Evolutionary conservation across 176 grass and related monocot genomes (phyloP).

Genomic region (Eleusine coracana): DNA sequence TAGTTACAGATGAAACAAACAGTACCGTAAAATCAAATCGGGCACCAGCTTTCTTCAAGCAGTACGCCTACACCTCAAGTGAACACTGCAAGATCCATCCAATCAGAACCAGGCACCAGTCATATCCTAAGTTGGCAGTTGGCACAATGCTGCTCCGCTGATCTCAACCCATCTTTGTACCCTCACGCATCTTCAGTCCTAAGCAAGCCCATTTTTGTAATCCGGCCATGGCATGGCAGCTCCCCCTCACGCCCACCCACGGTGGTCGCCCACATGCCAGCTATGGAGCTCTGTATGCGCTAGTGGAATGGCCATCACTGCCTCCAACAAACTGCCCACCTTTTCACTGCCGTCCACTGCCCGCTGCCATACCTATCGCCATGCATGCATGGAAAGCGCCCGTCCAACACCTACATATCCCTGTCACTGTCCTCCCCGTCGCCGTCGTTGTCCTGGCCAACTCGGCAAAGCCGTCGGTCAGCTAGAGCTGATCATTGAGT

Average conservation of each 20-base stretch:
- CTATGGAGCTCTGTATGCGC: background rate
- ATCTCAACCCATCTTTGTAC: conserved; percentile 35
- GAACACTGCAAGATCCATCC: conserved; percentile 1
- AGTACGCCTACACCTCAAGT: conserved; percentile 2
- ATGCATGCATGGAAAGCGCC: conserved; percentile 30
- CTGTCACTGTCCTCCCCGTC: conserved; percentile 47
- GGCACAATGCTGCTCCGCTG: background rate
- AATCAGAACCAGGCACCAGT: conserved; percentile 12
- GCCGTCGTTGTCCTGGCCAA: conserved; percentile 26
- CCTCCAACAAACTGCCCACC: conserved; percentile 50
- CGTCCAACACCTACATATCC: conserved; percentile 53
- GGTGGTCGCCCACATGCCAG: conserved; percentile 39
- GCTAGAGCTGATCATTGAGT: conserved; percentile 7
- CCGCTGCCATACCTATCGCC: conserved; percentile 38
- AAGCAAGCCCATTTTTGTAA: conserved; percentile 52
- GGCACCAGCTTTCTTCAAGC: conserved; percentile 21
- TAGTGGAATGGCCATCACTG: conserved; percentile 65
- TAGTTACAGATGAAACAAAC: background rate
- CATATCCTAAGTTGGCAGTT: conserved; percentile 46
- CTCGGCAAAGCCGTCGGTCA: conserved; percentile 18
- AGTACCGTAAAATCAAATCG: conserved; percentile 20
- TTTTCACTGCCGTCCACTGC: conserved; percentile 40
- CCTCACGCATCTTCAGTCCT: conserved; percentile 47
- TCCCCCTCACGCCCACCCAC: background rate
- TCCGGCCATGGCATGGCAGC: conserved; percentile 22